Percentiles rank a stretch among this genome's conserved stretches.
These are phyloP conservation scores for Penicillium bovifimosum DNA, from an alignment of 495 filamentous ascomycete genomes.

Conservation along the genomic window DNA sequence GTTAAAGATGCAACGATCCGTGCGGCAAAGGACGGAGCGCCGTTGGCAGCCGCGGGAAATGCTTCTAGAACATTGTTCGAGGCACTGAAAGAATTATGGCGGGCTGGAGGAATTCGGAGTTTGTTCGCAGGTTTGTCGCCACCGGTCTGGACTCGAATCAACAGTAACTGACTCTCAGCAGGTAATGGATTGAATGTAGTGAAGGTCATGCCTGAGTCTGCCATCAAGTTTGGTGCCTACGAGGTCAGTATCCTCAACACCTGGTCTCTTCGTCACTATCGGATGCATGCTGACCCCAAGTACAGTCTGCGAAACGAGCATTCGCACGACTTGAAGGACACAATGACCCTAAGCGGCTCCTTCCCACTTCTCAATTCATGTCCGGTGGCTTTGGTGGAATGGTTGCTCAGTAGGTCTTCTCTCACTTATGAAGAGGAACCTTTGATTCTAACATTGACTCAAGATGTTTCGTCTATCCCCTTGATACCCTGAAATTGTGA, in stretches of 20 bases:
- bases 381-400: constrained; percentile 88
- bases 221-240: constrained; percentile 94
- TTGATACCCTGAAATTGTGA: constrained; percentile 96
- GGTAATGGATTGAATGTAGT: constrained; percentile 95
- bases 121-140: constrained; percentile 80
- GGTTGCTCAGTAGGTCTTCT: constrained; percentile 69
- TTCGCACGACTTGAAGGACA: constrained; percentile 87
- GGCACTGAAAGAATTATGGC: constrained; percentile 73
- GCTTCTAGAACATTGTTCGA: constrained; percentile 62
- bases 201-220: constrained; percentile 97
- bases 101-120: constrained; percentile 80
- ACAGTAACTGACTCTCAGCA: constrained; percentile 29
- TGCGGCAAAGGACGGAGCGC: constrained; percentile 66
- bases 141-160: not conserved
- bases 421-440: not conserved
- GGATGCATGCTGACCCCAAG: constrained; percentile 12
- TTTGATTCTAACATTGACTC: constrained; percentile 18
- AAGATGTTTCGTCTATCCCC: constrained; percentile 87
- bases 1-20: constrained; percentile 52
- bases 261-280: not conserved
- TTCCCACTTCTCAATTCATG: constrained; percentile 78
- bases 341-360: constrained; percentile 70
- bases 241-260: constrained; percentile 46
- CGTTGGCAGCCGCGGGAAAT: constrained; percentile 59
- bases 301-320: constrained; percentile 76